Conservation (phyloP, 2,329 filamentous ascomycete species). For the Pseudogymnoascus sp. region DNA sequence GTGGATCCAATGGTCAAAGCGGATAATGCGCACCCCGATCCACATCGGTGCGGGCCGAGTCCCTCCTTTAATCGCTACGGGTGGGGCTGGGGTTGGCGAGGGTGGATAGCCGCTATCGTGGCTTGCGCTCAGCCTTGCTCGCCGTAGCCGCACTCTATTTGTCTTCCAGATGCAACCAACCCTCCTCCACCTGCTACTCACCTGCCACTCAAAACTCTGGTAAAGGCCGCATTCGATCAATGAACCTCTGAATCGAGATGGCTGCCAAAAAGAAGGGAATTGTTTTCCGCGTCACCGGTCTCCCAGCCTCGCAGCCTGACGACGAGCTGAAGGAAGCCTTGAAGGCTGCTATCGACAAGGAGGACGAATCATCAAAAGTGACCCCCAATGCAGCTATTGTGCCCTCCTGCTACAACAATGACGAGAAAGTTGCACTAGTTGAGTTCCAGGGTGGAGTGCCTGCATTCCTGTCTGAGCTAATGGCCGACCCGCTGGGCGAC, state of each 20-base stretch:
- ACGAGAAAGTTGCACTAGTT: conserved; percentile 10
- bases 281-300: background rate
- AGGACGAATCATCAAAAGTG: conserved; percentile 1
- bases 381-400: conserved; percentile 2
- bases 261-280: background rate
- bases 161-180: too few species aligned
- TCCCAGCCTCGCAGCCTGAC: too few species aligned
- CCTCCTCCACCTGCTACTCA: too few species aligned
- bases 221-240: background rate
- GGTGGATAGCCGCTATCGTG: too few species aligned
- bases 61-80: too few species aligned
- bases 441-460: conserved; percentile 14
- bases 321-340: too few species aligned
- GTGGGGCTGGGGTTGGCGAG: too few species aligned
- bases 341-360: background rate
- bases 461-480: conserved; percentile 12
- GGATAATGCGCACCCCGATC: background rate
- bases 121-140: too few species aligned
- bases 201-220: too few species aligned
- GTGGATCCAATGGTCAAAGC: background rate
- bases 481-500: conserved; percentile 11
- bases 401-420: conserved; percentile 13
- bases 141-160: too few species aligned
- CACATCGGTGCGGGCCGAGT: too few species aligned
- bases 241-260: background rate